Evolutionary conservation across 441 rosid species (phyloP).

Genomic region (Adansonia rubrostipa): DNA sequence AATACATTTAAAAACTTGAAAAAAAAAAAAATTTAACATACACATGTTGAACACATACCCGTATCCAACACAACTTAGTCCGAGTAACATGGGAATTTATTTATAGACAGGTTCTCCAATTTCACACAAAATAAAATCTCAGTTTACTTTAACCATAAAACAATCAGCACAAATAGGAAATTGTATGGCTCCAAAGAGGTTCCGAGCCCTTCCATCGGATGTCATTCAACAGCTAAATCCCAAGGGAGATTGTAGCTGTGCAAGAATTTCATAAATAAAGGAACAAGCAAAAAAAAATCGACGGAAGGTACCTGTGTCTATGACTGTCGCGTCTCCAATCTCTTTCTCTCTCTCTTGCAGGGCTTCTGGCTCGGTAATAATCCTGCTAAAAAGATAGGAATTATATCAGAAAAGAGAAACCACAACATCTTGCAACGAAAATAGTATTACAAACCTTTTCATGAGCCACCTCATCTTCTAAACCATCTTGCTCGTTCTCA

Average conservation of each 20-base stretch:
- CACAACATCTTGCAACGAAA: conserved; percentile 15
- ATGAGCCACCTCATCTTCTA: conserved; percentile 57
- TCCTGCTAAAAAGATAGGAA: conserved; percentile 49
- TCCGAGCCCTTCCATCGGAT: neutral
- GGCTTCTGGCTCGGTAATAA: conserved; percentile 72
- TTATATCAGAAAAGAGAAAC: neutral
- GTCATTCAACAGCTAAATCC: neutral
- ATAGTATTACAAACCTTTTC: conserved; percentile 57
- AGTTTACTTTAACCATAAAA: neutral
- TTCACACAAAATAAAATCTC: neutral
- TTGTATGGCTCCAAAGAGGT: neutral
- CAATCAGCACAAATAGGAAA: neutral
- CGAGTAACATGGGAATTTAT: no score
- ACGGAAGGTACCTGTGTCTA: conserved; percentile 59
- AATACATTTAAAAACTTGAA: no score
- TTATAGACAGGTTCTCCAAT: neutral
- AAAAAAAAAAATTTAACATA: no score
- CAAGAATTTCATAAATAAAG: neutral
- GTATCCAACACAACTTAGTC: no score
- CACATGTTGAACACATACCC: no score
- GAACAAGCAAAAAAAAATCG: neutral
- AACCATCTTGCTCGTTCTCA: conserved; percentile 59
- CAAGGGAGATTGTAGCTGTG: neutral
- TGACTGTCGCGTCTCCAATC: conserved; percentile 77
- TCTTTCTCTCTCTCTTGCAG: conserved; percentile 77